phyloP scores from a whole-genome alignment of 2,329 filamentous ascomycete species.

The Talaromyces sp. region DNA sequence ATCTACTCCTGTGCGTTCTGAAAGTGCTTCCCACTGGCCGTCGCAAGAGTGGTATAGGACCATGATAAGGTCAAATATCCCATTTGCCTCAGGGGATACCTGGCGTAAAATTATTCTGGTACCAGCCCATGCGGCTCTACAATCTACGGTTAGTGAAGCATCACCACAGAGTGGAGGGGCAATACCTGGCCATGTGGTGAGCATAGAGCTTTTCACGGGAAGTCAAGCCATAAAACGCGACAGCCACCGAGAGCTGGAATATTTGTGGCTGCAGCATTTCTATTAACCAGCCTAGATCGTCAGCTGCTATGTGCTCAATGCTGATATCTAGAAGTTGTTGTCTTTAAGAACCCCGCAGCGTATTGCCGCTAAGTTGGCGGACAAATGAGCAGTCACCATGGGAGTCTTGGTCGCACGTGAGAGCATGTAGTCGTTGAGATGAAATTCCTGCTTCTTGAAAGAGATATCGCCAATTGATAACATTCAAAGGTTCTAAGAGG shows the following conservation, averaged over 20 bases:
- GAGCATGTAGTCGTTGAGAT: too few species aligned
- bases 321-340: too few species aligned
- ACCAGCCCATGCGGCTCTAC: constrained; percentile 21
- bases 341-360: neutral
- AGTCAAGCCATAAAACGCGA: neutral
- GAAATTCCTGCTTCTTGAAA: too few species aligned
- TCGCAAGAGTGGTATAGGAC: constrained; percentile 43
- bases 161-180: neutral
- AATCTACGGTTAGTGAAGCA: neutral
- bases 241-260: neutral
- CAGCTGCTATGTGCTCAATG: neutral
- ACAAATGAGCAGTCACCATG: neutral
- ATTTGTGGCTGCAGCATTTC: neutral
- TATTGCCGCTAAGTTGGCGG: neutral
- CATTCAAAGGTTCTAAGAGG: too few species aligned
- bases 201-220: neutral
- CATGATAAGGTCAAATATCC: constrained; percentile 52
- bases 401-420: too few species aligned
- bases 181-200: neutral
- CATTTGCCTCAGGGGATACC: constrained; percentile 47
- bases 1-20: constrained; percentile 34
- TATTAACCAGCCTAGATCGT: neutral
- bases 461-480: too few species aligned
- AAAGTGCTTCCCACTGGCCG: constrained; percentile 45
- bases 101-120: constrained; percentile 50